A percentile compares a stretch with the other conserved stretches of the same genome.
These are phyloP conservation scores for Calonectria leucothoes DNA, from an alignment of 2,329 filamentous ascomycete species.

Conservation along the genomic window DNA sequence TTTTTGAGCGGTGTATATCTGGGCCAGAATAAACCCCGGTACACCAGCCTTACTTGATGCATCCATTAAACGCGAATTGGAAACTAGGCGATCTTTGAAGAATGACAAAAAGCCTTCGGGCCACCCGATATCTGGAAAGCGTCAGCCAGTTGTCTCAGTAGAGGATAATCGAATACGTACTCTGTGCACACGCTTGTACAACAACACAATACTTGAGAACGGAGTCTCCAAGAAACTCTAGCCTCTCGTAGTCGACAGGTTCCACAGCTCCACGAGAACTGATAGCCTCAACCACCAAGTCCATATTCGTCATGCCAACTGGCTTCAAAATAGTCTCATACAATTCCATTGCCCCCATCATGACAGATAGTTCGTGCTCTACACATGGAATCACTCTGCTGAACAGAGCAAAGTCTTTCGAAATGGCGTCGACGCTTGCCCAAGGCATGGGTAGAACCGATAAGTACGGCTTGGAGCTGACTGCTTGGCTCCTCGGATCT, in stretches of 20 bases:
- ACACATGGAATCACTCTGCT: slow-evolving; percentile 79
- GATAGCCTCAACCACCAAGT: slow-evolving; percentile 75
- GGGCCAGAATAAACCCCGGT: slow-evolving; percentile 78
- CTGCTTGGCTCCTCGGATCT: slow-evolving; percentile 19
- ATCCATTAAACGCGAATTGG: slow-evolving; percentile 78
- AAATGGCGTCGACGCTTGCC: slow-evolving; percentile 63
- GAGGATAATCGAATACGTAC: slow-evolving; percentile 50
- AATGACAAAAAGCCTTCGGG: slow-evolving; percentile 81
- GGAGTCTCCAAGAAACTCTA: slow-evolving; percentile 90
- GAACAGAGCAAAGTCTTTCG: slow-evolving; percentile 58
- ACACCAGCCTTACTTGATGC: slow-evolving; percentile 73
- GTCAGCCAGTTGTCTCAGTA: neutral
- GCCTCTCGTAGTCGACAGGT: slow-evolving; percentile 78
- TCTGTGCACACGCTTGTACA: slow-evolving; percentile 68
- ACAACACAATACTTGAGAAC: slow-evolving; percentile 81
- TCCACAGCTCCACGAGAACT: slow-evolving; percentile 72
- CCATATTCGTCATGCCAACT: slow-evolving; percentile 64
- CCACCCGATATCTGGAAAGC: slow-evolving; percentile 67
- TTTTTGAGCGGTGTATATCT: slow-evolving; percentile 73
- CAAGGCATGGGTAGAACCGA: slow-evolving; percentile 57
- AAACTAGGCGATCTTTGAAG: slow-evolving; percentile 76
- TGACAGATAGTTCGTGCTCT: slow-evolving; percentile 74
- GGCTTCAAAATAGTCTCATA: slow-evolving; percentile 47
- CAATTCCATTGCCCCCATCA: slow-evolving; percentile 72
- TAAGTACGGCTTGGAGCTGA: slow-evolving; percentile 55